Percentiles rank a stretch among this genome's conserved stretches.
Conservation (phyloP, 495 filamentous ascomycete species). For the Penicillium cataractarum region DNA sequence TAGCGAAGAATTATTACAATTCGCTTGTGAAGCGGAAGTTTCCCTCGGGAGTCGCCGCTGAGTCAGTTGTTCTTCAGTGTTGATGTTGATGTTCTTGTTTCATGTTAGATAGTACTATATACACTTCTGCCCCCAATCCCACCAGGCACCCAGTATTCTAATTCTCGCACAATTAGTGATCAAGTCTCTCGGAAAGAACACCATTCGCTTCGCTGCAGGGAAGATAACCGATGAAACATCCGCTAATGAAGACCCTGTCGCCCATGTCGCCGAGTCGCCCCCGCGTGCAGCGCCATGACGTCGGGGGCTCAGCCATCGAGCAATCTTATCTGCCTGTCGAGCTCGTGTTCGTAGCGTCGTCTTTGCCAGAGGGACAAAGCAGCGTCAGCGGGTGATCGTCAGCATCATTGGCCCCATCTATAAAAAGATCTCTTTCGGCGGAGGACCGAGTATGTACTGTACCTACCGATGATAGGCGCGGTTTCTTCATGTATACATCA, state of each 20-base stretch:
- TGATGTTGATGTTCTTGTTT: not conserved
- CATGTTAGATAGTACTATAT: too few relatives aligned
- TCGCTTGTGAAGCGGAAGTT: not conserved
- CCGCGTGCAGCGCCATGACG: slow-evolving; percentile 20
- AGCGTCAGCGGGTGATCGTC: slow-evolving; percentile 8
- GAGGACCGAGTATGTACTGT: not conserved
- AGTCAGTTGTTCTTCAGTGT: not conserved
- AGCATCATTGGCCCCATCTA: slow-evolving; percentile 4
- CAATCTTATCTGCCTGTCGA: slow-evolving; percentile 3
- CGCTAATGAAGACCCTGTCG: not conserved
- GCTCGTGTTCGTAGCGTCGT: not conserved
- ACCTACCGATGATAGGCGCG: not conserved
- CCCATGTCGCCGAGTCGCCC: not conserved
- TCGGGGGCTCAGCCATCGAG: slow-evolving; percentile 19
- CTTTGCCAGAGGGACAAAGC: not conserved
- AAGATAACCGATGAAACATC: not conserved
- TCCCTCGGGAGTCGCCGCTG: not conserved
- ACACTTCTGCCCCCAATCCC: not conserved
- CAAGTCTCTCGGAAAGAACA: not conserved
- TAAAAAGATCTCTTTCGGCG: not conserved
- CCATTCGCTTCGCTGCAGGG: not conserved
- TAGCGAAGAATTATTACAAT: not conserved
- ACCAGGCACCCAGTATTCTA: not conserved
- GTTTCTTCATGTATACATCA: too few relatives aligned
- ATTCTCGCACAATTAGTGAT: not conserved